These are phyloP conservation scores for Malus hybrid DNA, from an alignment of 331 rosid species.

Conservation along the genomic window DNA sequence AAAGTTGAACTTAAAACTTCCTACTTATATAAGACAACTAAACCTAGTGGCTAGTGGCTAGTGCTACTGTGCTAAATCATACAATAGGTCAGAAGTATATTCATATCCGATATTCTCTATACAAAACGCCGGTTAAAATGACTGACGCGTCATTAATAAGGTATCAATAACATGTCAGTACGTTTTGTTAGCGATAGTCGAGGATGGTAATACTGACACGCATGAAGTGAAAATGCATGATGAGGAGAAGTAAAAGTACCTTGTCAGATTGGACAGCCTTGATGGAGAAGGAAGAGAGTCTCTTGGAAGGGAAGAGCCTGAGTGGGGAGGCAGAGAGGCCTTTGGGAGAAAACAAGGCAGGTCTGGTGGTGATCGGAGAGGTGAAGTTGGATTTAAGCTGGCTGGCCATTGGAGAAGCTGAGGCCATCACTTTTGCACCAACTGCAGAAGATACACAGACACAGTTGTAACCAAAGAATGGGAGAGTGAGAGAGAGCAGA, in stretches of 20 bases:
- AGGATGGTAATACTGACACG: too few species aligned
- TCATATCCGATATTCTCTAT: too few species aligned
- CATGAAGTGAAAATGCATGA: not conserved
- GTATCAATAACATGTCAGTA: too few species aligned
- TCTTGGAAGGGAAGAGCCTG: constrained; percentile 28
- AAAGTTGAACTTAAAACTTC: too few species aligned
- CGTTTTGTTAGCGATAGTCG: too few species aligned
- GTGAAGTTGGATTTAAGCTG: constrained; percentile 78
- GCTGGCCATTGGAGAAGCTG: constrained; percentile 82
- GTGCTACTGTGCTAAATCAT: too few species aligned
- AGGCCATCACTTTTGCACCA: constrained; percentile 43
- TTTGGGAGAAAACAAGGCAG: constrained; percentile 57
- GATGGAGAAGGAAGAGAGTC: constrained; percentile 45
- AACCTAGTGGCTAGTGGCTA: too few species aligned
- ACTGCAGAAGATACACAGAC: not conserved
- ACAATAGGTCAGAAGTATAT: too few species aligned
- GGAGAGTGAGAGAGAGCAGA: constrained; percentile 1
- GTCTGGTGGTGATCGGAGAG: constrained; percentile 32
- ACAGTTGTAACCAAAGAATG: not conserved
- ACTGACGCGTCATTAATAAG: too few species aligned
- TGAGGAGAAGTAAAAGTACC: constrained; percentile 20
- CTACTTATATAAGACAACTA: too few species aligned
- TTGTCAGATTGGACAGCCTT: constrained; percentile 78
- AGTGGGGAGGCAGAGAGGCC: constrained; percentile 68
- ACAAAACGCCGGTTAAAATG: too few species aligned